phyloP scores from a whole-genome alignment of 2,329 filamentous ascomycete genomes.

The Fusarium sp. region DNA sequence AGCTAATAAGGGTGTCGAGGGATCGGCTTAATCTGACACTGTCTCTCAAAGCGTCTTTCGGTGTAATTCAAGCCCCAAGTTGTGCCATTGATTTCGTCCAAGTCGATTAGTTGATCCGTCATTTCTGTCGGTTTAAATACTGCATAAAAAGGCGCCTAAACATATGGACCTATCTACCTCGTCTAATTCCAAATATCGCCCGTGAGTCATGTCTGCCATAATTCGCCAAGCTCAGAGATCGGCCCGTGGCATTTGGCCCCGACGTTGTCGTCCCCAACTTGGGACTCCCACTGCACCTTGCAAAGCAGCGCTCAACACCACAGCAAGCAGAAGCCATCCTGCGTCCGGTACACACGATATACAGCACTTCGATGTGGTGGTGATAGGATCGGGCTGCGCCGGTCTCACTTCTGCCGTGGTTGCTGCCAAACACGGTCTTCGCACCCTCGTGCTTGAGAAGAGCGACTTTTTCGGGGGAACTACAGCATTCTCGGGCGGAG shows the following conservation, averaged over 20 bases:
- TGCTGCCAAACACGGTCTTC: background rate
- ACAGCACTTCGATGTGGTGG: background rate
- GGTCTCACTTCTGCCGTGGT: background rate
- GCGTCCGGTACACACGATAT: background rate
- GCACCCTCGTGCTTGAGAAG: background rate
- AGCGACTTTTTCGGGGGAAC: background rate
- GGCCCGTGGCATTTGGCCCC: background rate
- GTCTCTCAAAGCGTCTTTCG: background rate
- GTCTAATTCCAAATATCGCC: background rate
- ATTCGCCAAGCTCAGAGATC: background rate
- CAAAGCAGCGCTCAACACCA: background rate
- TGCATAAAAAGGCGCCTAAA: background rate
- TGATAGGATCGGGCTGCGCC: background rate
- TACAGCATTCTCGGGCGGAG: background rate
- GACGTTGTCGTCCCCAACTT: background rate
- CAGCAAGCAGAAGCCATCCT: background rate
- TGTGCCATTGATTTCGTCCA: background rate
- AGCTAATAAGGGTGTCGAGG: background rate
- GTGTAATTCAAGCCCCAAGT: background rate
- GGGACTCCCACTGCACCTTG: background rate
- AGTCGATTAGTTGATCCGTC: background rate
- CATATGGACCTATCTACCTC: background rate
- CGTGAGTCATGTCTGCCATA: background rate
- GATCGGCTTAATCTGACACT: background rate
- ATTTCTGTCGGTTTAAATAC: background rate